phyloP scores from a whole-genome alignment of 2,329 filamentous ascomycete genomes.

The Blumeria hordei region DNA sequence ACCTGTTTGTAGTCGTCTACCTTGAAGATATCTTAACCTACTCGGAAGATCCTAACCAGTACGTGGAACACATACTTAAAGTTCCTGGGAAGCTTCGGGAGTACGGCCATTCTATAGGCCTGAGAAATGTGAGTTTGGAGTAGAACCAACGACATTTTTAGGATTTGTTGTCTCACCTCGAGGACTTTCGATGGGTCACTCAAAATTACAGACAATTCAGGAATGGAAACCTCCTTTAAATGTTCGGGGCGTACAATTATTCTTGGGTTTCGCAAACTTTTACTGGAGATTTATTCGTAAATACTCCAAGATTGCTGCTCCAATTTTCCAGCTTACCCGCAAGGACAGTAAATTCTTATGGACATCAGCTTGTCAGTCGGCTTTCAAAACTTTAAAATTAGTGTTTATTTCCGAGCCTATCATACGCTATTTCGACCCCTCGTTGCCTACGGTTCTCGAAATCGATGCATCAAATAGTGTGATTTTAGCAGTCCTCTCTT shows the following conservation, averaged over 20 bases:
- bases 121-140: not conserved
- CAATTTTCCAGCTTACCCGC: not conserved
- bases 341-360: not conserved
- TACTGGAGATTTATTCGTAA: not conserved
- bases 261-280: not conserved
- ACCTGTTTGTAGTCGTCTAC: constrained; percentile 1
- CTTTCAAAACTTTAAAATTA: not conserved
- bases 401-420: not conserved
- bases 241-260: not conserved
- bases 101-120: not conserved
- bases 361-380: not conserved
- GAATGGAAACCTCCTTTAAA: not conserved
- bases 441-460: not conserved
- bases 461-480: not conserved
- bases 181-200: not conserved
- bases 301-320: not conserved
- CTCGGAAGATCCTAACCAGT: not conserved
- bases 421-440: not conserved
- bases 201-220: not conserved
- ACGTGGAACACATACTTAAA: not conserved
- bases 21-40: constrained; percentile 1
- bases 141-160: not conserved
- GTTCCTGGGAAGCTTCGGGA: not conserved
- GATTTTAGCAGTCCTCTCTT: not conserved
- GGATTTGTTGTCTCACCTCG: not conserved